Conservation (phyloP, 2,329 filamentous ascomycete genomes). For the Colletotrichum sp. region DNA sequence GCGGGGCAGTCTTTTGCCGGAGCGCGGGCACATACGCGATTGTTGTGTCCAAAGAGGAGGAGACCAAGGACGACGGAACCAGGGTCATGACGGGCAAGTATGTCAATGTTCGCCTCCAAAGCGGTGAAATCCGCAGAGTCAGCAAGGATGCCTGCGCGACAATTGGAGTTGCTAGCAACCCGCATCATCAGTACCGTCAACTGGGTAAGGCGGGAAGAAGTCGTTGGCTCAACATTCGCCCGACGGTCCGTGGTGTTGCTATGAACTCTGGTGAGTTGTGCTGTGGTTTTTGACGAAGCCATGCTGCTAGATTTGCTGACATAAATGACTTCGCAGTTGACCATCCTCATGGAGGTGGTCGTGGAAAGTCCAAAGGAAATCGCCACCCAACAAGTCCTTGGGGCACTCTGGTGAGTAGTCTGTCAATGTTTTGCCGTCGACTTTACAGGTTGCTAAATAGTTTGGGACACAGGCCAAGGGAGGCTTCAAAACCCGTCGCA, state of each 20-base stretch:
- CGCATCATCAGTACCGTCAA: constrained; percentile 86
- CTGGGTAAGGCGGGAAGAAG: constrained; percentile 95
- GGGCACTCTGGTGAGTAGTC: constrained; percentile 83
- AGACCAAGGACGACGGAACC: constrained; percentile 63
- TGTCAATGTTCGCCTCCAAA: constrained; percentile 86
- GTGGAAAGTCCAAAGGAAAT: constrained; percentile 99
- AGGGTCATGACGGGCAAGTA: constrained; percentile 74
- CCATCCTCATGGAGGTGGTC: constrained; percentile 97
- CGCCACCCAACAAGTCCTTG: constrained; percentile 93
- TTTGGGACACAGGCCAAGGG: constrained; percentile 66
- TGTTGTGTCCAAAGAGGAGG: constrained; percentile 87
- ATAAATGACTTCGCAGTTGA: constrained; percentile 62
- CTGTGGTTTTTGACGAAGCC: too few species aligned
- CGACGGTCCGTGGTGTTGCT: constrained; percentile 94
- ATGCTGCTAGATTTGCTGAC: neutral
- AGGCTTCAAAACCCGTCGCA: constrained; percentile 90
- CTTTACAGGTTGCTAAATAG: constrained; percentile 30
- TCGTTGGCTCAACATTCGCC: constrained; percentile 91
- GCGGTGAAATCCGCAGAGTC: constrained; percentile 88
- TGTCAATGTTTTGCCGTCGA: neutral
- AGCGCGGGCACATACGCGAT: constrained; percentile 93
- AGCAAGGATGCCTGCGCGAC: constrained; percentile 94
- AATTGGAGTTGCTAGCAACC: constrained; percentile 92
- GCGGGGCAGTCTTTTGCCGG: constrained; percentile 87
- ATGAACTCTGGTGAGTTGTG: constrained; percentile 88